Percentiles rank a stretch among this genome's conserved stretches.
phyloP scores from a whole-genome alignment of 73 alveolate species.

The Paramecium primaurelia region DNA sequence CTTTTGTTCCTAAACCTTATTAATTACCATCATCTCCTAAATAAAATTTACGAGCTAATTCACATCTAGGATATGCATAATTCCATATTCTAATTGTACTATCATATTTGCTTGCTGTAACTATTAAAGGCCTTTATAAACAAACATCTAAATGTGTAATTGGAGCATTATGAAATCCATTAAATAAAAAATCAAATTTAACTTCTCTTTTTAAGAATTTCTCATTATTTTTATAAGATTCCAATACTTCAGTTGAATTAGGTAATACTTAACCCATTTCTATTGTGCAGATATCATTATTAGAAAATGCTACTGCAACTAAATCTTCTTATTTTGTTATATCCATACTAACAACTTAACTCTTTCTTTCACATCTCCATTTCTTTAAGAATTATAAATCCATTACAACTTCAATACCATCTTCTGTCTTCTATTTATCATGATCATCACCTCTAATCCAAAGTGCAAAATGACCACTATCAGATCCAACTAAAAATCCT shows the following conservation, averaged over 20 bases:
- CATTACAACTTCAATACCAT: constrained; percentile 67
- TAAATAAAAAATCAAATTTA: constrained; percentile 92
- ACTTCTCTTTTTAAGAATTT: constrained; percentile 74
- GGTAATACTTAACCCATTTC: constrained; percentile 52
- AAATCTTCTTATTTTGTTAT: constrained; percentile 85
- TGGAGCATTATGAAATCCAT: constrained; percentile 98
- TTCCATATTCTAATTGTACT: constrained; percentile 97
- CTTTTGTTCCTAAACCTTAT: constrained; percentile 46
- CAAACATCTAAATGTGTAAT: constrained; percentile 94
- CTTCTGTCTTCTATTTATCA: constrained; percentile 71
- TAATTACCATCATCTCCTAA: constrained; percentile 73
- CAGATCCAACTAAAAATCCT: constrained; percentile 79
- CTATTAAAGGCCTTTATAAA: constrained; percentile 94
- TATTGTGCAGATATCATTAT: constrained; percentile 89
- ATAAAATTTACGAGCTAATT: constrained; percentile 76
- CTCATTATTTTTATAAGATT: constrained; percentile 72
- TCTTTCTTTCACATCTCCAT: constrained; percentile 59
- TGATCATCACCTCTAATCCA: constrained; percentile 84
- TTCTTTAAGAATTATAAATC: constrained; percentile 28
- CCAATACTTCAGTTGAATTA: constrained; percentile 55
- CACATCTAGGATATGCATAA: constrained; percentile 84
- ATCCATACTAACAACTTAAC: constrained; percentile 75
- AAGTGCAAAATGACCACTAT: constrained; percentile 81
- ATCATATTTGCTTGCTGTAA: constrained; percentile 91
- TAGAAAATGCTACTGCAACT: constrained; percentile 85